These are phyloP conservation scores for Tetrapisispora taiwanensis DNA, from an alignment of 805 yeast species.

Conservation along the genomic window DNA sequence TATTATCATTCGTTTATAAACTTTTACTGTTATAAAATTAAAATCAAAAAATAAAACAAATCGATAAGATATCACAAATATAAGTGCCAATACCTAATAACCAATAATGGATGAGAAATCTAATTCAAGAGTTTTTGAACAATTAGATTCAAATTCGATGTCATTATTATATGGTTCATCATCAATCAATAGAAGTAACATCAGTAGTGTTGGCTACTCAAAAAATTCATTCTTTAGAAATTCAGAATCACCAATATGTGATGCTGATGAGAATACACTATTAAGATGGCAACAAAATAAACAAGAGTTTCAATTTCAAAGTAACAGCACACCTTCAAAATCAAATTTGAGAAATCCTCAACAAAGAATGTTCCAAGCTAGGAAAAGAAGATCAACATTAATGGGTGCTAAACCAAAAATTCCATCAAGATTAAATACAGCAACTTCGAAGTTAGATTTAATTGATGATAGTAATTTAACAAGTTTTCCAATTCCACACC, in stretches of 20 bases:
- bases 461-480: constrained; percentile 23
- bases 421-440: constrained; percentile 16
- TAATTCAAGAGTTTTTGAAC: constrained; percentile 15
- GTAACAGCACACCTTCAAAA: constrained; percentile 27
- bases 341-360: constrained; percentile 5
- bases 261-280: constrained; percentile 13
- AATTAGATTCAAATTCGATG: constrained; percentile 21
- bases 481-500: constrained; percentile 25
- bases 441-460: constrained; percentile 25
- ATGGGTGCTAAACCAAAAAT: constrained; percentile 25
- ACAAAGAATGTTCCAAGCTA: constrained; percentile 9
- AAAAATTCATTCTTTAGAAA: constrained; percentile 7
- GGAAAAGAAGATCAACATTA: constrained; percentile 17
- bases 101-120: constrained; percentile 8
- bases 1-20: too few species aligned
- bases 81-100: neutral
- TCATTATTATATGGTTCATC: constrained; percentile 18
- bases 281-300: constrained; percentile 21
- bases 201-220: constrained; percentile 6
- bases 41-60: too few species aligned
- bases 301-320: constrained; percentile 22
- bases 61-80: too few species aligned
- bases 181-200: constrained; percentile 7
- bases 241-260: constrained; percentile 10
- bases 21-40: too few species aligned